A percentile compares a stretch with the other conserved stretches of the same genome.
phyloP scores from a whole-genome alignment of 192 early-diverging fungal species.

The Entomortierella chlamydospora region DNA sequence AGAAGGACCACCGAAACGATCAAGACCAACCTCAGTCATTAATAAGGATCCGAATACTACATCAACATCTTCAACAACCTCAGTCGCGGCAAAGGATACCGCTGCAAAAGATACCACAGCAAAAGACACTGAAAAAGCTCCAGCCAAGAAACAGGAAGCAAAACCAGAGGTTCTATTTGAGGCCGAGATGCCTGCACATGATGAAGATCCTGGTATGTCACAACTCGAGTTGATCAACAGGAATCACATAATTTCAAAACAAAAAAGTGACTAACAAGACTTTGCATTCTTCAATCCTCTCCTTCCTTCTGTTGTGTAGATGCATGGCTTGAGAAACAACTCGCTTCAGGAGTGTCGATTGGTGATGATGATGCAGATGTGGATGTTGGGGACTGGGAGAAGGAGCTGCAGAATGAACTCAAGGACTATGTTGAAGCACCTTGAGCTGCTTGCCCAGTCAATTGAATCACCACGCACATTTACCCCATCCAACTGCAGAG shows the following conservation, averaged over 20 bases:
- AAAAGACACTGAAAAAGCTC: not conserved
- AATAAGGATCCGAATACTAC: not conserved
- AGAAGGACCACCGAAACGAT: constrained; percentile 21
- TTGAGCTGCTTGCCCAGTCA: no score
- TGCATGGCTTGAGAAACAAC: constrained; percentile 56
- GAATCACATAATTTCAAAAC: not conserved
- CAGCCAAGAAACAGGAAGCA: constrained; percentile 8
- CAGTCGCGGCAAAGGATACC: constrained; percentile 1
- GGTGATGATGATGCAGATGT: constrained; percentile 52
- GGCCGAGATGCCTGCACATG: constrained; percentile 49
- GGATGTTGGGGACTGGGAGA: constrained; percentile 58
- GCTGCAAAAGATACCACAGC: not conserved
- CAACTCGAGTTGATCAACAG: not conserved
- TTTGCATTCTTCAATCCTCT: no score
- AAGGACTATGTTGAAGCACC: constrained; percentile 53
- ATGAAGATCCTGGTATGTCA: constrained; percentile 51
- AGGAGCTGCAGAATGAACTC: constrained; percentile 56
- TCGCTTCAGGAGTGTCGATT: constrained; percentile 37
- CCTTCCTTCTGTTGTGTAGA: no score
- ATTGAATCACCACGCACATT: no score
- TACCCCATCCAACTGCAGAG: no score
- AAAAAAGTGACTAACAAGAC: no score
- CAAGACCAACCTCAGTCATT: constrained; percentile 13
- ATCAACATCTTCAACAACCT: not conserved
- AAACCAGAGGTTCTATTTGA: constrained; percentile 53